Evolutionary conservation across 306 rosid species (phyloP), one percentile per base, ranked within the genome.

Genomic region (Argentina anserina): DNA sequence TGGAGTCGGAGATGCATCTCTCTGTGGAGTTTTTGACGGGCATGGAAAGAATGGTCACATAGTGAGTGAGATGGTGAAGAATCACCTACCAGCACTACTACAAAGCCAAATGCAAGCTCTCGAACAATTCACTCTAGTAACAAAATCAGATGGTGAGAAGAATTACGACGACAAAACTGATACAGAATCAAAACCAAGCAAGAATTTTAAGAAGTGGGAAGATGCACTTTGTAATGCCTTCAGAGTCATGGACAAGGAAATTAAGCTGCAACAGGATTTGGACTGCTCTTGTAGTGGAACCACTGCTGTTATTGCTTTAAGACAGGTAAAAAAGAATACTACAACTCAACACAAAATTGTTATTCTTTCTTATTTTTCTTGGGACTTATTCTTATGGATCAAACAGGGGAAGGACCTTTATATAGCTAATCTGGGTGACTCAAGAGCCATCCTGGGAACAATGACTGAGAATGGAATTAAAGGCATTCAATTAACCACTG

Each of bases 341-440:
- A 21, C 17, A 10, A 56, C 1, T n/a, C 25, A 36, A 68, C 13
- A 23, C 13, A 23, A 26, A 43, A 12, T 33, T 55, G 26, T 36
- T 37, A 29, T 1, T 50, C 21, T 40, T 33, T 42, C 17, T 29
- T 33, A 0, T 23, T 69, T 23, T 9, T 33, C 67, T 17, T 20
- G 41, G 55, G 55, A 23, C 13, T 46, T 39, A 10, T 42, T 23
- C 46, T 46, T 6, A 74, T 61, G 55, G 42, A 43, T 39, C 45
- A 65, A 72, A 41, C 90, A 92, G 93, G 90, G 69, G 23, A 77
- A 86, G 39, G 89, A 87, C 81, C 83, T 92, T 56, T 60, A 85
- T n/a, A 81, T 86, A 47, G 96, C 90, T 36, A 92, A 92, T 81
- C 39, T 92, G 61, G 97, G 97, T 14, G 97, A 92, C 60, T 92